A percentile compares a stretch with the other conserved stretches of the same genome.
Conservation (phyloP, 202 grass and related monocot species). For the Hordeum pubiflorum region DNA sequence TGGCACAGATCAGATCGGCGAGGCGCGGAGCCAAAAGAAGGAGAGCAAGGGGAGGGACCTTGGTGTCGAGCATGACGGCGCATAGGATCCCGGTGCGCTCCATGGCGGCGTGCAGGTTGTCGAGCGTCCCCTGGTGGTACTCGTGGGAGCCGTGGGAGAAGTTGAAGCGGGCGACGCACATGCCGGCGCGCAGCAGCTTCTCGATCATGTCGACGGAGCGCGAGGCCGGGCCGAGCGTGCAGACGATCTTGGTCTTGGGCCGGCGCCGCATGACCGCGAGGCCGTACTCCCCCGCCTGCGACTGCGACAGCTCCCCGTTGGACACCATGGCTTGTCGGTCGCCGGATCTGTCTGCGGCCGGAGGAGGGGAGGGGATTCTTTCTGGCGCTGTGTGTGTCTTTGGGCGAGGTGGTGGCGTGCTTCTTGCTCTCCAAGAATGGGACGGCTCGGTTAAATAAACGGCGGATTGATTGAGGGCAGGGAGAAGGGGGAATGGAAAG, state of each 20-base stretch:
- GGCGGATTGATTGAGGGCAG: too few relatives aligned
- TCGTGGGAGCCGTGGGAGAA: conserved; percentile 85
- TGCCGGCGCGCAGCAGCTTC: conserved; percentile 63
- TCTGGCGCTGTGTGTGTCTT: background rate
- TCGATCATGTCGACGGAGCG: conserved; percentile 71
- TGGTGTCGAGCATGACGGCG: conserved; percentile 82
- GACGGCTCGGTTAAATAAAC: background rate
- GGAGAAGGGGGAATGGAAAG: background rate
- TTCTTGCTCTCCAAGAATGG: conserved; percentile 35
- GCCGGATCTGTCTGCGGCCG: conserved; percentile 4
- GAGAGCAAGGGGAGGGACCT: conserved; percentile 17
- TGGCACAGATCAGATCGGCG: background rate
- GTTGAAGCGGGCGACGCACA: conserved; percentile 85
- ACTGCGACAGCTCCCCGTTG: conserved; percentile 17
- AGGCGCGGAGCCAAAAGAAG: background rate
- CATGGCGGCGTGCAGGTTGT: conserved; percentile 68
- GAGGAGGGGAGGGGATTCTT: background rate
- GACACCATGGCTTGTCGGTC: conserved; percentile 12
- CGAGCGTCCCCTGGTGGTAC: conserved; percentile 85
- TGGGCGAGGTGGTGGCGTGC: background rate
- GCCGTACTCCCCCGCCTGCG: background rate
- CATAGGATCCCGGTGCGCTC: conserved; percentile 55
- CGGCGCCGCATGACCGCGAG: conserved; percentile 27
- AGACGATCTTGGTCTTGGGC: conserved; percentile 92
- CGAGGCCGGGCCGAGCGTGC: conserved; percentile 83